Percentiles rank a stretch among this genome's conserved stretches.
Conservation (phyloP, 352 stramenopile species). For the Phytopythium sindhum region DNA sequence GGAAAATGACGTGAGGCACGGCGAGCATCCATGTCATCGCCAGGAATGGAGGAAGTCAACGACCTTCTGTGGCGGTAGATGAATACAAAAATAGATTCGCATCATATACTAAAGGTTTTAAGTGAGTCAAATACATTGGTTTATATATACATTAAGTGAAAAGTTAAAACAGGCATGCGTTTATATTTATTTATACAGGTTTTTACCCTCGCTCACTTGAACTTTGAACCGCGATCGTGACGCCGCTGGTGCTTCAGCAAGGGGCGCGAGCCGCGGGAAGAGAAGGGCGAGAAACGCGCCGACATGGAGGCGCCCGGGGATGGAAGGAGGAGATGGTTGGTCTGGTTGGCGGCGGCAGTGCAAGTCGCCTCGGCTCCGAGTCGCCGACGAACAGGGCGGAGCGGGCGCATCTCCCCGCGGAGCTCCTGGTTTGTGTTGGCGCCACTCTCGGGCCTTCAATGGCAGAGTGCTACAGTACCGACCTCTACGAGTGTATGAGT, state of each 20-base stretch:
- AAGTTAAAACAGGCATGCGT: too few relatives aligned
- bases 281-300: neutral
- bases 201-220: constrained; percentile 5
- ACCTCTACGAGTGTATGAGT: too few relatives aligned
- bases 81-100: neutral
- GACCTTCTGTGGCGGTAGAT: neutral
- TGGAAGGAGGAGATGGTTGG: too few relatives aligned
- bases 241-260: constrained; percentile 1
- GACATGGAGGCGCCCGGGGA: neutral
- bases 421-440: neutral
- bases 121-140: neutral
- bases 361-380: too few relatives aligned
- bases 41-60: neutral
- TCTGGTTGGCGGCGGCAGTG: too few relatives aligned
- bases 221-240: constrained; percentile 10
- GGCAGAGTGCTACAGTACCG: neutral
- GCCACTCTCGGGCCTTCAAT: constrained; percentile 2
- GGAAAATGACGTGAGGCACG: neutral
- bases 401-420: neutral
- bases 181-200: neutral
- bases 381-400: neutral
- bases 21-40: neutral
- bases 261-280: neutral
- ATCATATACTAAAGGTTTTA: neutral
- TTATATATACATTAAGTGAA: too few relatives aligned